These are phyloP conservation scores for Candida nonsorbophila DNA, from an alignment of 805 yeast species.

Conservation along the genomic window DNA sequence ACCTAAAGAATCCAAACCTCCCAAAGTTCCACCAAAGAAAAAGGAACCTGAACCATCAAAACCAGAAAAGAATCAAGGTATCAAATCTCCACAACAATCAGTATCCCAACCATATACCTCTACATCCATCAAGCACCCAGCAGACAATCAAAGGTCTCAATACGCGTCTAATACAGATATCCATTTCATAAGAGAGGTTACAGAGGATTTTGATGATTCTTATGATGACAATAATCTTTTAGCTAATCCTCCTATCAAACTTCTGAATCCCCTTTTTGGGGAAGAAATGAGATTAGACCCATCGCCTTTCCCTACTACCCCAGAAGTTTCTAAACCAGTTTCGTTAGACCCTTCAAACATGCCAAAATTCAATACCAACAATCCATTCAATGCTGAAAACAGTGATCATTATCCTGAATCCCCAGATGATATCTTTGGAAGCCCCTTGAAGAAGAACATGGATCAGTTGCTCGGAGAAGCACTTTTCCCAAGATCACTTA, in stretches of 20 bases:
- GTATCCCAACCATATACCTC: slow-evolving; percentile 3
- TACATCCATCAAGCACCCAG: slow-evolving; percentile 6
- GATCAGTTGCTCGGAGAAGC: slow-evolving; percentile 42
- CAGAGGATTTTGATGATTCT: slow-evolving; percentile 13
- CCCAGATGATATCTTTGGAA: slow-evolving; percentile 21
- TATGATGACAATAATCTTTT: slow-evolving; percentile 17
- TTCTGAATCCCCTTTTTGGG: slow-evolving; percentile 14
- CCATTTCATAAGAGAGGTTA: slow-evolving; percentile 25
- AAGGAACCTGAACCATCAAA: neutral
- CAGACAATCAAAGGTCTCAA: slow-evolving; percentile 6
- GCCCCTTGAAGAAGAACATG: slow-evolving; percentile 21
- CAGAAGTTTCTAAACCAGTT: slow-evolving; percentile 61
- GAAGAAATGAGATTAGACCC: slow-evolving; percentile 24
- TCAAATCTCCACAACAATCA: slow-evolving; percentile 1
- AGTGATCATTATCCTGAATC: too few species aligned
- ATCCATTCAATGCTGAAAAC: slow-evolving; percentile 20
- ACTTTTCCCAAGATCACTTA: slow-evolving; percentile 66
- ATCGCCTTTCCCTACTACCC: slow-evolving; percentile 35
- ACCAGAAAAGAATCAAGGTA: neutral
- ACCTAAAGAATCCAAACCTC: too few species aligned
- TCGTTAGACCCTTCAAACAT: slow-evolving; percentile 77
- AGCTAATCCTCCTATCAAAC: slow-evolving; percentile 19
- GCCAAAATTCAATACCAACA: slow-evolving; percentile 50
- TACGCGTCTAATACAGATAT: slow-evolving; percentile 11
- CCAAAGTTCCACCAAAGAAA: neutral